Base-by-base conservation (phyloP, 495 filamentous ascomycete species). In the Coniosporium apollinis region DNA sequence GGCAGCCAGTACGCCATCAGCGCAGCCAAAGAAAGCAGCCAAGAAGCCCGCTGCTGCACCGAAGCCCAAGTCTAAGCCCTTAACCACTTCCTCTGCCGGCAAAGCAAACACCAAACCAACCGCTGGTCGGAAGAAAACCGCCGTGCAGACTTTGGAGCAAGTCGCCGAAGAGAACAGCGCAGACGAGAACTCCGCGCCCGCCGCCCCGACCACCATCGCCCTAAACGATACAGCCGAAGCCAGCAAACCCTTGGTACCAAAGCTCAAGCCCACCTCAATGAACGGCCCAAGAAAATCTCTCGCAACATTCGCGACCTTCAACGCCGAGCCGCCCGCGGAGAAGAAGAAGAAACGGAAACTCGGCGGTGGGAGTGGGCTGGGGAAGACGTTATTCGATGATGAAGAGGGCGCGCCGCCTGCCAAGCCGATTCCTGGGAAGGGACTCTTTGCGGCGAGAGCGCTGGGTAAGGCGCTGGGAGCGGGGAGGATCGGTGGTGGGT, bases 271-370 rank as follows among this genome's bases (percentile, higher is more conserved):
- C 15, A 22, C 19, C 6, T n/a, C n/a, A n/a, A n/a, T n/a, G n/a
- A n/a, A n/a, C n/a, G 20, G 28, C 32, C 16, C 34, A 11, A 54
- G 56, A 33, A 61, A 61, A 36, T 53, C 52, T 9, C 51, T 61
- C 37, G 42, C 47, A 38, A 46, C 48, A 2, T 59, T 59, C 37
- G 52, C 54, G 1, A 30, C 52, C 22, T 61, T 59, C 46, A 42
- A 25, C 32, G 45, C 47, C 1, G 66, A 69, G 38, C 56, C 55
- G 5, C 64, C 62, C 37, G 58, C 60, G 1, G 51, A 52, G 33
- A 67, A 69, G 43, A 85, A 79, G 61, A 85, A 80, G 60, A 67
- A 78, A 26, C 89, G 82, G 52, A 45, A 75, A 2, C 69, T 83
- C 10, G 70, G 72, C 9, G 61, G 59, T 14, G 66, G 67, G 8